phyloP scores from a whole-genome alignment of 1,284 basidiomycete genomes.

The Stygiomarasmius scandens region DNA sequence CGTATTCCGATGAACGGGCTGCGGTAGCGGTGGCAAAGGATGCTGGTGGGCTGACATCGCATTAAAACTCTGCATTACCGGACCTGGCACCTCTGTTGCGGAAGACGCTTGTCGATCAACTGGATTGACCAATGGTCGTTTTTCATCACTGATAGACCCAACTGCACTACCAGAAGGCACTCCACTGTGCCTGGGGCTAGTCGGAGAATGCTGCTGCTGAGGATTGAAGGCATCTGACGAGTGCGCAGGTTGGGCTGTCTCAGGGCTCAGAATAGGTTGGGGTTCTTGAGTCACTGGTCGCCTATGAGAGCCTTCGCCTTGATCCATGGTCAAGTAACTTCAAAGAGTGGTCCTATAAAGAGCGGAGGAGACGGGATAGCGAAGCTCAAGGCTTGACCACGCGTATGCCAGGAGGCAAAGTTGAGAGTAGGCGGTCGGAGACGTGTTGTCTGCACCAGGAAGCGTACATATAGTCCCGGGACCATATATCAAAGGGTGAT shows the following conservation, averaged over 20 bases:
- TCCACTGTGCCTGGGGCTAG: background rate
- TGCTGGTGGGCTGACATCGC: background rate
- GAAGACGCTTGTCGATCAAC: background rate
- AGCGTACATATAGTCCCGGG: background rate
- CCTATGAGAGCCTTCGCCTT: background rate
- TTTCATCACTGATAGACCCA: background rate
- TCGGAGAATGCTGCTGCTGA: background rate
- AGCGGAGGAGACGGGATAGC: background rate
- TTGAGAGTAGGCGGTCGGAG: too few relatives aligned
- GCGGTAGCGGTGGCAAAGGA: constrained; percentile 1
- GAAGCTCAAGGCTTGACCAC: background rate
- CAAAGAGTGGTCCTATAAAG: background rate
- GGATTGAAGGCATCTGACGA: too few relatives aligned
- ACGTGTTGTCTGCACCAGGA: background rate
- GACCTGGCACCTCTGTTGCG: background rate
- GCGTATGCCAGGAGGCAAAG: background rate
- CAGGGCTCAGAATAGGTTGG: background rate
- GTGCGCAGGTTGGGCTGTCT: background rate
- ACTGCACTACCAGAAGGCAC: background rate
- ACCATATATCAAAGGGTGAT: too few relatives aligned
- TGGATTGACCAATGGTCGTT: background rate
- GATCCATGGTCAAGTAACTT: background rate
- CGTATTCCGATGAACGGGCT: background rate
- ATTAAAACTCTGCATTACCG: background rate
- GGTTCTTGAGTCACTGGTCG: background rate